These are phyloP conservation scores for Albifimbria verrucaria DNA, from an alignment of 2,329 filamentous ascomycete genomes.

Conservation along the genomic window DNA sequence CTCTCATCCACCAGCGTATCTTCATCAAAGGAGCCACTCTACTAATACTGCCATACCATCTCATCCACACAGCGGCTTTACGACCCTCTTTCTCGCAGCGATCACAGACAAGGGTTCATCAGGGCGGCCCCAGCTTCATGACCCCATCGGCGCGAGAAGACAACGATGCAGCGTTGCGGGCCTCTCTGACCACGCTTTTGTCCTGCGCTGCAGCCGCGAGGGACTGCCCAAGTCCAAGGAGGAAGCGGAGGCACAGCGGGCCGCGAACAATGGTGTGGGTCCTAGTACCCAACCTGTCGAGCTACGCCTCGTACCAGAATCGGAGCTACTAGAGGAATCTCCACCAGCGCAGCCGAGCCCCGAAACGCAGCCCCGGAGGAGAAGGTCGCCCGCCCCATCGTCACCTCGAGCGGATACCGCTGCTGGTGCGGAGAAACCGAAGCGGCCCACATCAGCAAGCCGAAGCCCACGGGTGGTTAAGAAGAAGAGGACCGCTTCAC, in stretches of 20 bases:
- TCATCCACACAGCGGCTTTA: constrained; percentile 48
- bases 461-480: constrained; percentile 48
- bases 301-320: constrained; percentile 58
- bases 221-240: constrained; percentile 64
- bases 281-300: constrained; percentile 54
- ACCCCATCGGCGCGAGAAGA: constrained; percentile 77
- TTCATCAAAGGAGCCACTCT: constrained; percentile 47
- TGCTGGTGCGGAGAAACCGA: constrained; percentile 40
- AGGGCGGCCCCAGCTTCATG: constrained; percentile 57
- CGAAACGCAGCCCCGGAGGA: constrained; percentile 16
- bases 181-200: constrained; percentile 89
- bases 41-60: constrained; percentile 45
- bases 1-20: constrained; percentile 68
- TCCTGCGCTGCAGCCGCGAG: constrained; percentile 93
- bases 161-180: constrained; percentile 87
- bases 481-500: constrained; percentile 53
- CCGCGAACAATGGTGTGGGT: constrained; percentile 35
- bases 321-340: constrained; percentile 48
- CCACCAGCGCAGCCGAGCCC: constrained; percentile 17
- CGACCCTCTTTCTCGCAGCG: constrained; percentile 48
- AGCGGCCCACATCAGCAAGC: constrained; percentile 41
- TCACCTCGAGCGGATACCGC: constrained; percentile 17
- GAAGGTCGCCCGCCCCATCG: constrained; percentile 26
- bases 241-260: constrained; percentile 34
- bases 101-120: constrained; percentile 44